Conservation (phyloP, 306 rosid species). For the Gleditsia sinensis region DNA sequence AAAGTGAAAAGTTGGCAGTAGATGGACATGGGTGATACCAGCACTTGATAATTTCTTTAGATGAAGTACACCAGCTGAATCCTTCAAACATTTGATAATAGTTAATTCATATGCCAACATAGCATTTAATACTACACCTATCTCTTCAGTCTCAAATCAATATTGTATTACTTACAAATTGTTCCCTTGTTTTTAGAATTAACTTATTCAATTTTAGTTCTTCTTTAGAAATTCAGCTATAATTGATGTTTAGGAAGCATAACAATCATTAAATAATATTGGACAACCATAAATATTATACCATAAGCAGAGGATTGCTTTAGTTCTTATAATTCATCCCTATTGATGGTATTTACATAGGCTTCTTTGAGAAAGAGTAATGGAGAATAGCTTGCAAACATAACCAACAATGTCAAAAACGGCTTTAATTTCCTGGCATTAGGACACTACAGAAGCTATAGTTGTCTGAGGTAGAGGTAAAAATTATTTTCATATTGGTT, state of each 20-base stretch:
- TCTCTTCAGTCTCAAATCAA: constrained; percentile 10
- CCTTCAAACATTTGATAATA: constrained; percentile 56
- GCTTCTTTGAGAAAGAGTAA: constrained; percentile 5
- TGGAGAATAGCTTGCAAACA: neutral
- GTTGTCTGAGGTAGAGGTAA: neutral
- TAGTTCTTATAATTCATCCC: neutral
- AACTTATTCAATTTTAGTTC: neutral
- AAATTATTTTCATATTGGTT: too few relatives aligned
- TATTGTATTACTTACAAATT: neutral
- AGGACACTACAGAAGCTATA: neutral
- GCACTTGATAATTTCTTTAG: constrained; percentile 81
- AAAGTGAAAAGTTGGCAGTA: constrained; percentile 88
- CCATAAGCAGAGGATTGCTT: neutral
- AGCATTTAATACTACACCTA: constrained; percentile 20
- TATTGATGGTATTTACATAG: neutral
- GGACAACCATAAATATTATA: neutral
- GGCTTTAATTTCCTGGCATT: neutral
- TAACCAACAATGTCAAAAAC: neutral
- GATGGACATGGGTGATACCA: constrained; percentile 87
- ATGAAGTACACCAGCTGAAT: constrained; percentile 77
- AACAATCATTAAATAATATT: neutral
- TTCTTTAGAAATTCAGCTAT: neutral
- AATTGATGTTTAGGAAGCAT: neutral
- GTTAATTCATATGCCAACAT: constrained; percentile 31
- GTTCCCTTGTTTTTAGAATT: neutral